phyloP scores from a whole-genome alignment of 164 flowering plant genomes.

The Paratinospora sagittata region DNA sequence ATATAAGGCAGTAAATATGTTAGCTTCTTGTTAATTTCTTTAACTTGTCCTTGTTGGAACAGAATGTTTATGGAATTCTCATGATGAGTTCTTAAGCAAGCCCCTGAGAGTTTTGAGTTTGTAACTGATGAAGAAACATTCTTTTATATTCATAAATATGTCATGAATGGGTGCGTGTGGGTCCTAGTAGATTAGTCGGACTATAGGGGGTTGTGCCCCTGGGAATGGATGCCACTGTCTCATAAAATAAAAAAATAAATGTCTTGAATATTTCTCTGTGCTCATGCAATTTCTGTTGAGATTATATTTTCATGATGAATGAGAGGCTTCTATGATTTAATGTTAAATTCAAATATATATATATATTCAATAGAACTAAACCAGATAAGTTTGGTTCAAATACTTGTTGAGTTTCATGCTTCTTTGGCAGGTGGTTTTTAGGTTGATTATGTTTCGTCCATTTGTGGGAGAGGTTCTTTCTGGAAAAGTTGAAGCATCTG shows the following conservation, averaged over 20 bases:
- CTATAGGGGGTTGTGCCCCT: too few relatives aligned
- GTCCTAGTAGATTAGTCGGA: too few relatives aligned
- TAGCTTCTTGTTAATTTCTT: neutral
- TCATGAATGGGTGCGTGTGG: too few relatives aligned
- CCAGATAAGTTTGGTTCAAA: neutral
- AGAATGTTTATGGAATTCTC: neutral
- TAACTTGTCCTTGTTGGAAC: neutral
- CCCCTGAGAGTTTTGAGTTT: neutral
- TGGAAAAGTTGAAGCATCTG: slow-evolving; percentile 58
- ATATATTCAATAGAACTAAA: neutral
- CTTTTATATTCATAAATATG: neutral
- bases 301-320: neutral
- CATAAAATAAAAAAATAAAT: too few relatives aligned
- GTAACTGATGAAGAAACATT: neutral
- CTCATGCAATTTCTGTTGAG: neutral
- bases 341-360: neutral
- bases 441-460: slow-evolving; percentile 77
- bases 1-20: neutral
- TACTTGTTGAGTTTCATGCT: slow-evolving; percentile 1
- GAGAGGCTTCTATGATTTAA: neutral
- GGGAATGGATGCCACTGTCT: too few relatives aligned
- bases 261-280: neutral
- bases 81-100: neutral
- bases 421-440: slow-evolving; percentile 57
- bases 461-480: slow-evolving; percentile 70